A percentile compares a stretch with the other conserved stretches of the same genome.
Conservation (phyloP, 1,284 basidiomycete species). For the Sporisorium iseilematis-ciliati region DNA sequence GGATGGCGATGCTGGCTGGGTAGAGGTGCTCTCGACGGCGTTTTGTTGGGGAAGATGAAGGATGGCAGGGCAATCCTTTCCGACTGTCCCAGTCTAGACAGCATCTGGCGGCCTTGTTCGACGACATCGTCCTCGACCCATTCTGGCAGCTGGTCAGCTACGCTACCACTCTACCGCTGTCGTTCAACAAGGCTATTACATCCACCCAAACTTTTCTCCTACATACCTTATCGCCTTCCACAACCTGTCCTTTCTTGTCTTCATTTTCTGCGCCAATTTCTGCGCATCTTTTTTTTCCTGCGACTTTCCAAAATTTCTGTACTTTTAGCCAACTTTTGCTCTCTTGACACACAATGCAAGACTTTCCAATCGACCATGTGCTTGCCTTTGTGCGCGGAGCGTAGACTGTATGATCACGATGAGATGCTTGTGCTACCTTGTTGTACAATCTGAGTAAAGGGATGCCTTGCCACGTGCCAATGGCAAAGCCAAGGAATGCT, state of each 20-base stretch:
- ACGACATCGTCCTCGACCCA: no score
- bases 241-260: not conserved
- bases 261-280: not conserved
- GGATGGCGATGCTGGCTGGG: not conserved
- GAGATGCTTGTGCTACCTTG: not conserved
- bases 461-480: no score
- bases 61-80: not conserved
- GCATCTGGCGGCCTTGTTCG: no score
- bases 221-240: not conserved
- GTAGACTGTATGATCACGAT: not conserved
- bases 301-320: conserved; percentile 3
- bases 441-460: no score
- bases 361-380: not conserved
- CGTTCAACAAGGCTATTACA: not conserved
- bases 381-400: not conserved
- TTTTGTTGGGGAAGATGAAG: not conserved
- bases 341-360: not conserved
- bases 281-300: conserved; percentile 6
- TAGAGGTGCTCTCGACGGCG: no score
- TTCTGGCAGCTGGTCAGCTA: no score
- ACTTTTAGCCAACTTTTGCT: conserved; percentile 19
- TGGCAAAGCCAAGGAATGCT: no score
- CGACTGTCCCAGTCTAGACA: not conserved
- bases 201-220: not conserved
- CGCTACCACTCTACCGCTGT: no score